phyloP scores from a whole-genome alignment of 2,329 filamentous ascomycete species.

The Beauveria sp. region DNA sequence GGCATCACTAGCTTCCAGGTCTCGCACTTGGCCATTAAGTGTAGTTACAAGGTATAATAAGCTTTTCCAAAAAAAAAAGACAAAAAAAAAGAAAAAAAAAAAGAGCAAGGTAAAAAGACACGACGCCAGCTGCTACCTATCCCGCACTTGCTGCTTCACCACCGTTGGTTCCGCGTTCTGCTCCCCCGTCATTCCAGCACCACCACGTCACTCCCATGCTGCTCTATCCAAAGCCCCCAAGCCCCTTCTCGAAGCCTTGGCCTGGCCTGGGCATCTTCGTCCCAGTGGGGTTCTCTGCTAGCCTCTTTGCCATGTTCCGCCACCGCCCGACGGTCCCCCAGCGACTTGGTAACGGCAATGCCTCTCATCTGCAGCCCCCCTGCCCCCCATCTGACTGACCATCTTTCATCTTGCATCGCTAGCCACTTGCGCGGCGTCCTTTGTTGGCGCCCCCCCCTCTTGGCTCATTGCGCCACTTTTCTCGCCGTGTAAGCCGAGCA shows the following conservation, averaged over 20 bases:
- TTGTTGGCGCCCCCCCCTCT: not conserved
- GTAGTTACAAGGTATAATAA: no score
- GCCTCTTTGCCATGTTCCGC: not conserved
- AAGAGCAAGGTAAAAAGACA: no score
- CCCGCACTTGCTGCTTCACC: no score
- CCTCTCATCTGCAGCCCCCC: not conserved
- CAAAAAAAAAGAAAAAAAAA: no score
- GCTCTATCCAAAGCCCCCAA: not conserved
- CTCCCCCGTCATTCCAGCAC: no score
- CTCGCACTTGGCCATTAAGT: no score
- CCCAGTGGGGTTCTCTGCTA: not conserved
- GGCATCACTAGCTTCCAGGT: not conserved
- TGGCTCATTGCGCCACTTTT: not conserved
- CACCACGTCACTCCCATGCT: not conserved
- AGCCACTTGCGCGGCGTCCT: not conserved
- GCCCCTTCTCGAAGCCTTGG: not conserved
- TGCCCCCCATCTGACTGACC: not conserved
- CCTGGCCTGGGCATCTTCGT: not conserved
- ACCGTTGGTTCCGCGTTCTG: no score
- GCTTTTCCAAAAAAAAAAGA: no score
- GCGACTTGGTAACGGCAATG: not conserved
- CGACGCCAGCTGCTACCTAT: no score
- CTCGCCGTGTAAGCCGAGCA: constrained; percentile 5
- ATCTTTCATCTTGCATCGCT: constrained; percentile 4
- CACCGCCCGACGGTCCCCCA: not conserved